Percentiles rank a stretch among this genome's conserved stretches.
These are phyloP conservation scores for Metschnikowia continentalis DNA, from an alignment of 805 yeast species.

Conservation along the genomic window DNA sequence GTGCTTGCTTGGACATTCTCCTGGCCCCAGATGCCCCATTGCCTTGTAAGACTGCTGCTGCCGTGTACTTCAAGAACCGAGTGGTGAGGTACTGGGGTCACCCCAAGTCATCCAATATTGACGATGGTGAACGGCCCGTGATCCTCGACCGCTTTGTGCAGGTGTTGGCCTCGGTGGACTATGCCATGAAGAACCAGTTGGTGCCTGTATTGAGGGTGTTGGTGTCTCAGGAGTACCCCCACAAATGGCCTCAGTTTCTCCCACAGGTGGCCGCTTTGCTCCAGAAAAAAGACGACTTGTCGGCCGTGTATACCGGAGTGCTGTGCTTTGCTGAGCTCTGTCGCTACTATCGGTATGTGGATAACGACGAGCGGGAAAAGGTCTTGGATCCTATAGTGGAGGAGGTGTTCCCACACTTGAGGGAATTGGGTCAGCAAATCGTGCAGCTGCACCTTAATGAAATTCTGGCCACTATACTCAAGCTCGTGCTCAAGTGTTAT, in stretches of 20 bases:
- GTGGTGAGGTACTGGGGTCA: slow-evolving; percentile 59
- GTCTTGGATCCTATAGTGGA: slow-evolving; percentile 44
- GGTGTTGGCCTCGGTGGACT: slow-evolving; percentile 45
- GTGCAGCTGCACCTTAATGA: slow-evolving; percentile 30
- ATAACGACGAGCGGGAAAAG: slow-evolving; percentile 39
- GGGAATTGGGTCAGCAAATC: slow-evolving; percentile 57
- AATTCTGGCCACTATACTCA: slow-evolving; percentile 45
- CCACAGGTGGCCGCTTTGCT: slow-evolving; percentile 30
- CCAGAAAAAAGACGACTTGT: slow-evolving; percentile 24
- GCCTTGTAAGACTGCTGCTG: slow-evolving; percentile 64
- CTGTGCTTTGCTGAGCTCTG: slow-evolving; percentile 66
- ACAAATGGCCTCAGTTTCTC: slow-evolving; percentile 35
- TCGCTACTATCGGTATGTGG: slow-evolving; percentile 67
- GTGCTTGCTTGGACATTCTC: slow-evolving; percentile 77
- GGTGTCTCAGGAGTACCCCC: slow-evolving; percentile 32
- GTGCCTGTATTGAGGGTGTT: slow-evolving; percentile 38
- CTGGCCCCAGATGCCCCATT: slow-evolving; percentile 37
- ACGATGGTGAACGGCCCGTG: slow-evolving; percentile 67
- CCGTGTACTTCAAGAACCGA: slow-evolving; percentile 78
- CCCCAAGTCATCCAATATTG: slow-evolving; percentile 34
- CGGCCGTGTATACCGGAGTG: slow-evolving; percentile 58
- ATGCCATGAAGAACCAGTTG: slow-evolving; percentile 36
- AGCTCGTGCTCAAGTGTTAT: slow-evolving; percentile 67
- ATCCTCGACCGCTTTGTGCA: slow-evolving; percentile 66
- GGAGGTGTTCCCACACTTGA: slow-evolving; percentile 60